A percentile compares a stretch with the other conserved stretches of the same genome.
Conservation (phyloP, 345 rosid genomes). For the Gossypium bickii region DNA sequence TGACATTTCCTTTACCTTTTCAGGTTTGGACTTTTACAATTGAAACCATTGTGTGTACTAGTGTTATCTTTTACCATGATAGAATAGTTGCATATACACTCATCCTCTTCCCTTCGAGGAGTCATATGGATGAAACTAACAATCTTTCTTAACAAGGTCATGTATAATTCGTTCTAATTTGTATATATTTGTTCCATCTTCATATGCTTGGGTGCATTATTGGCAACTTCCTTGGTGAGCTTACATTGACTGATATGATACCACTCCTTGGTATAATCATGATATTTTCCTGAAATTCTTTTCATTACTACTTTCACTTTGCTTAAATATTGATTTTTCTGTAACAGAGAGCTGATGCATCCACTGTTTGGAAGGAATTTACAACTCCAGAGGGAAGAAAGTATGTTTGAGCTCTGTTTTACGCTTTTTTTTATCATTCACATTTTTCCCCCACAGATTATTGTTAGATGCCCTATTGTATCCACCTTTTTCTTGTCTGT, state of each 20-base stretch:
- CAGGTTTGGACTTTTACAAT: neutral
- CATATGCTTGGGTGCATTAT: constrained; percentile 2
- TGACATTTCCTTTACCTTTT: neutral
- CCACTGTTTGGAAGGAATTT: constrained; percentile 99
- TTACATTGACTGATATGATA: neutral
- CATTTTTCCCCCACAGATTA: neutral
- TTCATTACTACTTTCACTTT: constrained; percentile 2
- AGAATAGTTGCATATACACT: neutral
- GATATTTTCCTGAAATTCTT: neutral
- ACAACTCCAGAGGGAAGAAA: constrained; percentile 82
- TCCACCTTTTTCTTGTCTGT: neutral
- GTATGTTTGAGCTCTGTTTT: constrained; percentile 34
- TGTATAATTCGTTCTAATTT: neutral
- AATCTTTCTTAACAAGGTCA: neutral
- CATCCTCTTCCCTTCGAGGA: neutral
- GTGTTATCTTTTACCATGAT: neutral
- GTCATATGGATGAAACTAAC: neutral
- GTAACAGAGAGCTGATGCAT: constrained; percentile 90
- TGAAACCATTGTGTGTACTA: neutral
- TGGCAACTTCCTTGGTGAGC: neutral
- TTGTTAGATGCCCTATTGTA: neutral
- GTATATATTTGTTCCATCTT: constrained; percentile 12
- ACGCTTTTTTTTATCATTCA: neutral
- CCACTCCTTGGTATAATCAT: constrained; percentile 1
- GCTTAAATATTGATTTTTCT: constrained; percentile 21